A percentile compares a stretch with the other conserved stretches of the same genome.
Evolutionary conservation across 495 filamentous ascomycete genomes (phyloP).

Genomic region (Penicillium tannophilum): DNA sequence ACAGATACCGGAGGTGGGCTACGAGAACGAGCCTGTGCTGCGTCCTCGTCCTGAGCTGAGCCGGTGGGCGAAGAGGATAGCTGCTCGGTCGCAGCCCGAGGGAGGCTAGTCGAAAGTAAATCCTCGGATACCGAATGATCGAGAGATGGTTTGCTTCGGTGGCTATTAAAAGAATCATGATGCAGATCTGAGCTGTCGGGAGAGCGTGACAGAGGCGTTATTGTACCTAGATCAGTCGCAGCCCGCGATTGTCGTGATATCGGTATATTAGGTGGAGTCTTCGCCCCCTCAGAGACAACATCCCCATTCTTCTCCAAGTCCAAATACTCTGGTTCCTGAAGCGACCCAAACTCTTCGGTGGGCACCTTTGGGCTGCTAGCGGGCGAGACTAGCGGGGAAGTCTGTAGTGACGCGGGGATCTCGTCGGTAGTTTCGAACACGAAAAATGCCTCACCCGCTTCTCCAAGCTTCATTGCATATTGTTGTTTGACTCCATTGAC

Average conservation of each 20-base stretch:
- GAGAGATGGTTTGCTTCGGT: conserved; percentile 32
- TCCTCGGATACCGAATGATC: conserved; percentile 58
- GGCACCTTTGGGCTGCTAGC: conserved; percentile 70
- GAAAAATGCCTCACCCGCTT: conserved; percentile 97
- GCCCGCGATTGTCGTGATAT: conserved; percentile 49
- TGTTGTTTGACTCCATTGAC: conserved; percentile 92
- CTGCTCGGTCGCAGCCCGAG: conserved; percentile 12
- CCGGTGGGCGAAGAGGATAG: conserved; percentile 1
- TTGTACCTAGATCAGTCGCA: conserved; percentile 57
- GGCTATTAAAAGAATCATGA: conserved; percentile 28
- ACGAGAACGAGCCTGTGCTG: conserved; percentile 34
- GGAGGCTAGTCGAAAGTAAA: conserved; percentile 34
- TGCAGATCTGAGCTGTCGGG: conserved; percentile 54
- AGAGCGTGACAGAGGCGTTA: conserved; percentile 66
- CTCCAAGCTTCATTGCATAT: conserved; percentile 97
- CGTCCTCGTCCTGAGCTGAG: background rate
- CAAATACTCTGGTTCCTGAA: conserved; percentile 83
- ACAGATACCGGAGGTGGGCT: conserved; percentile 79
- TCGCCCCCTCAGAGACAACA: conserved; percentile 30
- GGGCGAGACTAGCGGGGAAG: conserved; percentile 89
- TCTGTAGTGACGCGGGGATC: conserved; percentile 88
- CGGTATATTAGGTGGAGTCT: conserved; percentile 24
- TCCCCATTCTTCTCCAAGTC: conserved; percentile 58
- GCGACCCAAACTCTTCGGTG: conserved; percentile 55
- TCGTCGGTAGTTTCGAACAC: conserved; percentile 91